Evolutionary conservation across 306 rosid genomes (phyloP).

Genomic region (Cucumis melo): DNA sequence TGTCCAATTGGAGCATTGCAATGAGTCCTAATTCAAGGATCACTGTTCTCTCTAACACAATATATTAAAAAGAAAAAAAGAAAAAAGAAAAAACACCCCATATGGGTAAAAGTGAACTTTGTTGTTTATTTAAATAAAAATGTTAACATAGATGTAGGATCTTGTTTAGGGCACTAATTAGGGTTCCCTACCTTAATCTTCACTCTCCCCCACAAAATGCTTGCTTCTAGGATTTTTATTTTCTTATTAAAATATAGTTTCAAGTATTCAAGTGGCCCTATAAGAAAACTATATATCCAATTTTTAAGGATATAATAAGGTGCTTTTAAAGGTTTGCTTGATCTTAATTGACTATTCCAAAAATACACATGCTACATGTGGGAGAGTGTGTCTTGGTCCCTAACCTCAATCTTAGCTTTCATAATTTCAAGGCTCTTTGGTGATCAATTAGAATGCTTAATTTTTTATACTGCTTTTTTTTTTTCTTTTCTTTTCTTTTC

Average conservation of each 20-base stretch:
- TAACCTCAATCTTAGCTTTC: conserved; percentile 23
- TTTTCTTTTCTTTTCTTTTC: no score
- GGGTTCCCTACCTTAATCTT: conserved; percentile 4
- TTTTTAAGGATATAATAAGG: not conserved
- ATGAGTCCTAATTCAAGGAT: not conserved
- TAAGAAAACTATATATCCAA: not conserved
- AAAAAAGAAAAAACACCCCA: not conserved
- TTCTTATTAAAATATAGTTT: not conserved
- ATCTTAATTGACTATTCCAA: conserved; percentile 29
- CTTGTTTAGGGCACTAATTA: conserved; percentile 5
- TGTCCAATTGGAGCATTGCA: not conserved
- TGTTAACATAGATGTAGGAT: conserved; percentile 5
- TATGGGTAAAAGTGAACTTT: conserved; percentile 3
- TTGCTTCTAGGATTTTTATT: not conserved
- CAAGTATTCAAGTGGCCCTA: not conserved
- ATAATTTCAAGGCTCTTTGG: conserved; percentile 20
- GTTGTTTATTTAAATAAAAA: not conserved
- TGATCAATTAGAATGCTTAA: conserved; percentile 9
- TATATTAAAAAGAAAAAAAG: not conserved
- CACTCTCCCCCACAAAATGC: conserved; percentile 5
- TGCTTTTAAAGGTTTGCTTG: not conserved
- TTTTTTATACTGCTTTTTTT: not conserved
- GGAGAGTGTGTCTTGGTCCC: conserved; percentile 39
- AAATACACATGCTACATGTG: conserved; percentile 49
- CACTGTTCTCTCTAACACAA: not conserved